Percentiles rank a stretch among this genome's conserved stretches.
Conservation (phyloP, 257 asterid species). For the Nicotiana benthamiana region DNA sequence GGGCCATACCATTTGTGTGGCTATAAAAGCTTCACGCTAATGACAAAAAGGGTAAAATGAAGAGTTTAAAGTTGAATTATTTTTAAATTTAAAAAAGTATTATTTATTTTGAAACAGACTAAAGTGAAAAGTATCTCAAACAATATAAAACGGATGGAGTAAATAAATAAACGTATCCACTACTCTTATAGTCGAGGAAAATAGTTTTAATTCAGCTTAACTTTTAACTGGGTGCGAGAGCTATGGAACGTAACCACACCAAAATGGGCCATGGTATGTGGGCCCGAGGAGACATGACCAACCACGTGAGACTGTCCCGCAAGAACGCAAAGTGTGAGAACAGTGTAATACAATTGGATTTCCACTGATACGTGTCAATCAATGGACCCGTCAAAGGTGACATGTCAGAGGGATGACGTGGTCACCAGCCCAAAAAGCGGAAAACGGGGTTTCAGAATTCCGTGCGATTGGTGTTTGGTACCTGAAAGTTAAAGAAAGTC, state of each 20-base stretch:
- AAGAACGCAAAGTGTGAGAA: conserved; percentile 13
- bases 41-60: too few relatives aligned
- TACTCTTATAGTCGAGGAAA: neutral
- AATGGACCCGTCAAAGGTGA: neutral
- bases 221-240: conserved; percentile 28
- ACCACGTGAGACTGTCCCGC: conserved; percentile 65
- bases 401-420: conserved; percentile 19
- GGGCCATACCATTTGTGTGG: too few relatives aligned
- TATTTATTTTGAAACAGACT: too few relatives aligned
- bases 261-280: conserved; percentile 40
- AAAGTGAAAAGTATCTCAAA: too few relatives aligned
- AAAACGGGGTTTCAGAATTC: conserved; percentile 10
- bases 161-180: neutral
- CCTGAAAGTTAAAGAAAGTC: conserved; percentile 20
- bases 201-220: neutral
- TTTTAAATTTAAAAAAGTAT: too few relatives aligned
- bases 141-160: too few relatives aligned
- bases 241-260: conserved; percentile 33
- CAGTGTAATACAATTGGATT: neutral
- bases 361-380: conserved; percentile 17
- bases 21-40: too few relatives aligned
- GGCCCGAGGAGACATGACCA: conserved; percentile 47
- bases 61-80: too few relatives aligned
- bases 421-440: neutral
- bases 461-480: conserved; percentile 4